Base-by-base conservation (phyloP, 177 flowering plant genomes). In the Vitis hybrid region DNA sequence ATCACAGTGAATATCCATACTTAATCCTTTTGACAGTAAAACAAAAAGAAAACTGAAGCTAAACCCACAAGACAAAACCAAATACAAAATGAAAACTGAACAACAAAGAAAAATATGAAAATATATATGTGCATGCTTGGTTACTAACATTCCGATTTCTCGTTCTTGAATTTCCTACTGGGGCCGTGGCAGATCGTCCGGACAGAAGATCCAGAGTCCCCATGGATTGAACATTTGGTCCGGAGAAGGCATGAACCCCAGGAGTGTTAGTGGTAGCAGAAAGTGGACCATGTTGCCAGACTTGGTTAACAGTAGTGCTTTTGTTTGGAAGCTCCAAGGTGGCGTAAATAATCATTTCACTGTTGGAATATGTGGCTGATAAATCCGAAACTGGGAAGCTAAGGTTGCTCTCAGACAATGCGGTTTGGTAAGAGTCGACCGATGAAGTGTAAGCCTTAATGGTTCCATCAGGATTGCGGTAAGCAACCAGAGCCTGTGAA, bases 221-320 rank as follows among this genome's bases (percentile, higher is more conserved):
- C 57, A 39, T 62, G 34, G 82, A 70, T 7, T 70, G 76, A 34
- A 77, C 50, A 62, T 83, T 83, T 8, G 69, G 29, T 1, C 82
- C 81, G 48, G 20, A 3, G 2, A 34, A 11, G 7, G 63, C 10
- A 69, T 76, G 84, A 3, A 12, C 2, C 5, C 19, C 26, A 3
- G 84, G 86, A 20, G 59, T 13, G 12, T 62, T 68, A 5, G 59
- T 13, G 12, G 62, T 67, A 5, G 67, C 71, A 0, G 78, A 60
- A 22, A 87, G 14, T 1, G 90, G 84, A 3, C 96, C 97, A 9
- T 75, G 80, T 69, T 92, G 97, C 97, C 97, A 92, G 2, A 88
- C 86, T 49, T 90, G 93, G 59, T 86, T 86, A 58, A 92, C 61
- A 14, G 76, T 73, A 3, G 83, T 73, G 3, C 16, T 16, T 13